These are phyloP conservation scores for Yarrowia sp. DNA, from an alignment of 805 yeast species.

Conservation along the genomic window DNA sequence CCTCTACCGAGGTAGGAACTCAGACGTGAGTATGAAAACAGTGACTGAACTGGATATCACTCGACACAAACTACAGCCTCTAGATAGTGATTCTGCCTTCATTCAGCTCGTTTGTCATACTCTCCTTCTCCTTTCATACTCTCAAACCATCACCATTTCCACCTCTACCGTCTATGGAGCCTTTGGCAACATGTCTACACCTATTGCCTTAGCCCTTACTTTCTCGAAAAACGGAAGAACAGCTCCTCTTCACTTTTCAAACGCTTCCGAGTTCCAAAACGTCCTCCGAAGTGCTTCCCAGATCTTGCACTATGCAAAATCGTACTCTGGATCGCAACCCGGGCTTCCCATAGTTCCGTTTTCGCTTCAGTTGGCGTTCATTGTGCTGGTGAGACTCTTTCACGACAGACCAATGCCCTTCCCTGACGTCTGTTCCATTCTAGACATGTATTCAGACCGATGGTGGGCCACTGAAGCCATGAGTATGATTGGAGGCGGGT, in stretches of 20 bases:
- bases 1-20: neutral
- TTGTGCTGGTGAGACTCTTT: slow-evolving; percentile 9
- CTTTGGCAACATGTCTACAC: slow-evolving; percentile 20
- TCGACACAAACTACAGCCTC: neutral
- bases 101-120: slow-evolving; percentile 5
- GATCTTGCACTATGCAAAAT: neutral
- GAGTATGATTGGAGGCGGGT: slow-evolving; percentile 22
- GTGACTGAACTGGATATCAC: neutral
- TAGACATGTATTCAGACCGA: slow-evolving; percentile 12
- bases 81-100: slow-evolving; percentile 6
- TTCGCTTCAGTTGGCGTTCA: slow-evolving; percentile 15
- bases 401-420: slow-evolving; percentile 13
- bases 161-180: slow-evolving; percentile 8
- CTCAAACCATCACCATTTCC: slow-evolving; percentile 3
- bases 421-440: slow-evolving; percentile 1
- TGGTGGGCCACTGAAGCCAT: slow-evolving; percentile 27
- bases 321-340: neutral
- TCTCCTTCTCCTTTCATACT: neutral
- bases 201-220: slow-evolving; percentile 15
- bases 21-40: neutral
- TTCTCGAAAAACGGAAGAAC: slow-evolving; percentile 6
- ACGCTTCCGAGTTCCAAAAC: neutral
- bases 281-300: neutral
- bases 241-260: neutral
- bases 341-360: slow-evolving; percentile 14